phyloP scores from a whole-genome alignment of 1,284 basidiomycete species.

The Trichosporon coremiiforme region DNA sequence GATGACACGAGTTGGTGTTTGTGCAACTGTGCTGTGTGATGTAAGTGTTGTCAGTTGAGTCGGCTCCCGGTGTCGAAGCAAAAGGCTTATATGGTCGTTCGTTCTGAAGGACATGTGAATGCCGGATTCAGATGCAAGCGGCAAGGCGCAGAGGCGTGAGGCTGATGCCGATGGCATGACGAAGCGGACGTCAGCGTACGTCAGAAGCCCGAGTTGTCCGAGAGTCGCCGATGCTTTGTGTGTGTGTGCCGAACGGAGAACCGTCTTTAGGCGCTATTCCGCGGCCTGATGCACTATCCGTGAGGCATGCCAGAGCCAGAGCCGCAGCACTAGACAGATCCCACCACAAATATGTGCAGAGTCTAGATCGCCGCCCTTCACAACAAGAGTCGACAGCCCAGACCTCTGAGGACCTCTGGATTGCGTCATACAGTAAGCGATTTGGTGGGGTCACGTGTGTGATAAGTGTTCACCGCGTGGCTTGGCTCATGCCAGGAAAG shows the following conservation, averaged over 20 bases:
- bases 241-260: not conserved
- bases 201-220: not conserved
- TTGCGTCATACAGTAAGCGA: not conserved
- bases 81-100: not conserved
- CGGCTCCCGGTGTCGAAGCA: not conserved
- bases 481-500: not conserved
- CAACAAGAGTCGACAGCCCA: not conserved
- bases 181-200: not conserved
- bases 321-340: too few relatives aligned
- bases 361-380: not conserved
- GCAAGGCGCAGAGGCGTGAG: not conserved
- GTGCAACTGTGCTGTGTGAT: too few relatives aligned
- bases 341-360: not conserved
- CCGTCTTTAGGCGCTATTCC: not conserved
- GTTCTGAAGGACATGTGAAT: not conserved
- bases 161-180: constrained; percentile 1
- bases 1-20: too few relatives aligned
- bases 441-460: not conserved
- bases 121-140: not conserved
- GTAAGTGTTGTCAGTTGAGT: not conserved
- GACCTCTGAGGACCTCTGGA: not conserved
- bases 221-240: not conserved
- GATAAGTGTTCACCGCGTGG: not conserved
- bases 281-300: too few relatives aligned
- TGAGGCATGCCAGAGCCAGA: too few relatives aligned